Evolutionary conservation across 495 filamentous ascomycete species (phyloP).

Genomic region (Tuber calosporum): DNA sequence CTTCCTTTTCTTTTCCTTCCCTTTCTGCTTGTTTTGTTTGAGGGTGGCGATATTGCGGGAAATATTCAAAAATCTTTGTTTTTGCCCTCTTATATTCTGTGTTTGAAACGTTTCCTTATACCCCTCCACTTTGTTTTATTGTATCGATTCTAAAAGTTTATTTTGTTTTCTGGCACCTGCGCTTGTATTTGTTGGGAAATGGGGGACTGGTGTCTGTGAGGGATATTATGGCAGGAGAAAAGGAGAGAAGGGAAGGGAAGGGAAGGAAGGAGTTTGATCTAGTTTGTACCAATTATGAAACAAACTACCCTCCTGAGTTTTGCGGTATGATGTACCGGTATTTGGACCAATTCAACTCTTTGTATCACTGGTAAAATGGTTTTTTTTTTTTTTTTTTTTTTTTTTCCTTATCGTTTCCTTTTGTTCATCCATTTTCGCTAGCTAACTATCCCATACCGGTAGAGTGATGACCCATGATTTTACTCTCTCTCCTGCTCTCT

Average conservation of each 20-base stretch:
- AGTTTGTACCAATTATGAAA: constrained; percentile 1
- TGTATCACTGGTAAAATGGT: background rate
- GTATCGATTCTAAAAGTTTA: background rate
- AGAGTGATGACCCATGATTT: background rate
- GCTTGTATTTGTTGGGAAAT: background rate
- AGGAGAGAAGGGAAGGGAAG: background rate
- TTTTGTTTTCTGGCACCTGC: background rate
- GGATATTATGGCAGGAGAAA: background rate
- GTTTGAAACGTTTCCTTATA: background rate
- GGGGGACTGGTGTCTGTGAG: background rate
- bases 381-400: background rate
- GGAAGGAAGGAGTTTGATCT: background rate
- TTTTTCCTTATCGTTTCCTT: background rate
- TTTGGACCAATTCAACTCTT: background rate
- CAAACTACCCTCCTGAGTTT: background rate
- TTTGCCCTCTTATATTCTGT: background rate
- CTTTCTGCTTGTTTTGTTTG: constrained; percentile 7
- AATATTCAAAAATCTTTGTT: background rate
- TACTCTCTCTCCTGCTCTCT: background rate
- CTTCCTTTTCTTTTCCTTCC: background rate
- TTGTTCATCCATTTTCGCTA: background rate
- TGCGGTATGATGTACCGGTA: background rate
- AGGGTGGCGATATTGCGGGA: background rate
- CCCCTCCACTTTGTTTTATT: background rate
- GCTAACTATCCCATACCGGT: background rate